These are phyloP conservation scores for Chenopodium suecicum DNA, from an alignment of 148 eudicot species.

Conservation along the genomic window DNA sequence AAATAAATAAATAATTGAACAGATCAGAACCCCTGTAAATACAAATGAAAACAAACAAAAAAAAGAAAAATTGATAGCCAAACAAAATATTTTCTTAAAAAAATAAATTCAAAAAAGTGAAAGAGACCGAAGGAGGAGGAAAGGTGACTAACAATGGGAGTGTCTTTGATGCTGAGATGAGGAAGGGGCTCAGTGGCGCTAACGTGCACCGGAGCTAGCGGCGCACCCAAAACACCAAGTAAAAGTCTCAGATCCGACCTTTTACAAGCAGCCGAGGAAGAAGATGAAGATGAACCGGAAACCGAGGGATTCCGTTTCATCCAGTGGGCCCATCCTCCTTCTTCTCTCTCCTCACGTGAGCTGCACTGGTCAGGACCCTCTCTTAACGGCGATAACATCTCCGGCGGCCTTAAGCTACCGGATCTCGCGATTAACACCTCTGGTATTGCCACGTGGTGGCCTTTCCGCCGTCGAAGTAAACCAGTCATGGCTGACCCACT, in stretches of 20 bases:
- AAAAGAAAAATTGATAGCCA: not conserved
- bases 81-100: not conserved
- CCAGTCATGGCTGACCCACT: slow-evolving; percentile 60
- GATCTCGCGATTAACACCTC: slow-evolving; percentile 32
- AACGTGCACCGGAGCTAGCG: slow-evolving; percentile 88
- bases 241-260: slow-evolving; percentile 85
- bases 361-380: slow-evolving; percentile 81
- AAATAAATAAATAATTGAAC: not conserved
- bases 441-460: slow-evolving; percentile 21
- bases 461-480: slow-evolving; percentile 34
- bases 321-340: slow-evolving; percentile 42
- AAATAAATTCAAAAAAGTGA: slow-evolving; percentile 12
- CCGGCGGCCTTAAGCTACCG: slow-evolving; percentile 37
- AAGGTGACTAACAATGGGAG: slow-evolving; percentile 74
- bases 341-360: slow-evolving; percentile 40
- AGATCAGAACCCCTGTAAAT: slow-evolving; percentile 15
- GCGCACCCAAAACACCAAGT: slow-evolving; percentile 93
- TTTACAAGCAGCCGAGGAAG: slow-evolving; percentile 33
- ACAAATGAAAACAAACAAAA: not conserved
- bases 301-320: slow-evolving; percentile 41
- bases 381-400: slow-evolving; percentile 59
- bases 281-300: slow-evolving; percentile 23
- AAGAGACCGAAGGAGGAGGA: not conserved
- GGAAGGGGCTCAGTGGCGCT: slow-evolving; percentile 60
- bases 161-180: slow-evolving; percentile 79